Evolutionary conservation across 352 stramenopile genomes (phyloP), one percentile per base, ranked within the genome.

Genomic region (Phytophthora podocarpi): DNA sequence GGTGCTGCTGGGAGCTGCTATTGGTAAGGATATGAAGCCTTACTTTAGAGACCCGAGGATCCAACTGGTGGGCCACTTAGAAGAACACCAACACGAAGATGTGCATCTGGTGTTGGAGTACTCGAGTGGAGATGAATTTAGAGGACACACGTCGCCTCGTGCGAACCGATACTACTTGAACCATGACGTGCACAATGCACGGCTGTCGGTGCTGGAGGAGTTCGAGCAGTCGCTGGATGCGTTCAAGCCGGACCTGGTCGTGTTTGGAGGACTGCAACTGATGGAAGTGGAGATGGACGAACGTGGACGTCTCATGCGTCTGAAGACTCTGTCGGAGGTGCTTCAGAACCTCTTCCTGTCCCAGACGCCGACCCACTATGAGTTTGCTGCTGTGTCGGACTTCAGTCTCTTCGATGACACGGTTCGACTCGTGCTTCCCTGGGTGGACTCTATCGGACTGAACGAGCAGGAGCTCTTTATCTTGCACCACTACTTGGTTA

Each of bases 401-500:
- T 92, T 94, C 34, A 82, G 76, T 67, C 71, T 93, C 37, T 94
- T 91, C 52, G 82, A 91, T 66, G 83, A 93, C 55, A 91, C 83
- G 18, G 78, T 93, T 40, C 82, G 74, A 27, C 70, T 94, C 32
- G 79, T 94, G 39, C 69, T 94, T 40, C 85, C 85, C 4, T 89
- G 82, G 76, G 80, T 91, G 34, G 73, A 89, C 43, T 93, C 83
- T 15, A 89, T 94, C 46, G 85, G 85, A 5, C 62, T 94, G 32
- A 94, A 94, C 66, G 85, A 94, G 36, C 83, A 94, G 54, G 85
- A 94, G 60, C 74, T 94, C 24, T 90, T 78, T 59, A 93, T 93
- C 40, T 45, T 94, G 21, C 85, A 94, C 63, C 83, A 92, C 59
- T 94, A 87, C 66, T 53, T 94, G 15, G 70, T 93, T 32, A 91